Percentiles rank a stretch among this genome's conserved stretches.
These are phyloP conservation scores for Solanum pinnatisectum DNA, from an alignment of 257 asterid species.

Conservation along the genomic window DNA sequence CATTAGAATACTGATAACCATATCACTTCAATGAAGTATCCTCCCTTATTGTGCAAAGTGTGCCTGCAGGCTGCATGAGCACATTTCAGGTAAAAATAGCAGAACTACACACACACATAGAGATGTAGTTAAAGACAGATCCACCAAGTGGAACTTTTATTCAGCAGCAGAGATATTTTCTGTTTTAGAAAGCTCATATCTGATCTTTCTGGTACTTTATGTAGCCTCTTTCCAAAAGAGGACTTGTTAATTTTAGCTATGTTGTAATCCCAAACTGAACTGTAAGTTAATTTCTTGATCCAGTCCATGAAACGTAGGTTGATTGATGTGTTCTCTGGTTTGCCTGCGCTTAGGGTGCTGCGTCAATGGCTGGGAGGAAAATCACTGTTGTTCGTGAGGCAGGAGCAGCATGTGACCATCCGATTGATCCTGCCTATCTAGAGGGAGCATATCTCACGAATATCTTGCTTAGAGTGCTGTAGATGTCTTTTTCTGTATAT, in stretches of 20 bases:
- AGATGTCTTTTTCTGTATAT: not conserved
- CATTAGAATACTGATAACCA: not conserved
- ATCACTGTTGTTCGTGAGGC: conserved; percentile 65
- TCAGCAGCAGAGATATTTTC: not conserved
- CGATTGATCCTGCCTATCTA: conserved; percentile 74
- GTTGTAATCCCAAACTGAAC: not conserved
- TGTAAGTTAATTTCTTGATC: not conserved
- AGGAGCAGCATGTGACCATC: conserved; percentile 88
- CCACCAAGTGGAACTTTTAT: not conserved
- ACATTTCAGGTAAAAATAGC: not conserved
- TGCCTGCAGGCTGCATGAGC: not conserved
- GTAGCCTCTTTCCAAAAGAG: not conserved
- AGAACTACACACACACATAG: not conserved
- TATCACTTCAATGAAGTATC: not conserved
- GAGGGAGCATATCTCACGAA: conserved; percentile 84
- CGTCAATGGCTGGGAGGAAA: conserved; percentile 71
- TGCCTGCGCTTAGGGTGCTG: conserved; percentile 50
- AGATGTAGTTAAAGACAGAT: not conserved
- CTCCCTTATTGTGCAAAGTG: not conserved
- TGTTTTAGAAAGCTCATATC: not conserved
- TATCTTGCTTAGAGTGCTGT: conserved; percentile 56
- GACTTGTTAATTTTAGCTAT: not conserved
- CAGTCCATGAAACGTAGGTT: not conserved
- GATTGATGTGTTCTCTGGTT: not conserved
- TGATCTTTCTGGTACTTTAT: not conserved